Conservation (phyloP, 495 filamentous ascomycete genomes). For the Aspergillus funiculosus region DNA sequence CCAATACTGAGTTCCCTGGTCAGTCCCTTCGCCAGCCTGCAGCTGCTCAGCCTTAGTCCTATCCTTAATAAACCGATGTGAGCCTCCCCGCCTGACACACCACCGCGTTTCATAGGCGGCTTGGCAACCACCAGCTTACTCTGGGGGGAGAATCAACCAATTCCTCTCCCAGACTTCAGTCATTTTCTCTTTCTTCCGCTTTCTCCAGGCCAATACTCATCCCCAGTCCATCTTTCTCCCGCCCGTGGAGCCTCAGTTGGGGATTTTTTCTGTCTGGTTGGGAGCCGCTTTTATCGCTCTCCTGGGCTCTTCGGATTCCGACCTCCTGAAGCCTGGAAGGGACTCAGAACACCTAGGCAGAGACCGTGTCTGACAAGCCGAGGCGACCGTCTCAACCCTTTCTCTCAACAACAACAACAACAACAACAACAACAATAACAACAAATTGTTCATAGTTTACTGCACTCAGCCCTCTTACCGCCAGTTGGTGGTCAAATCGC, state of each 20-base stretch:
- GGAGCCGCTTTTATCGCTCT: constrained; percentile 5
- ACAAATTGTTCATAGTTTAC: neutral
- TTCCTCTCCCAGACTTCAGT: neutral
- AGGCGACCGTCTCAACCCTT: constrained; percentile 5
- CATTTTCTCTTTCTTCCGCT: neutral
- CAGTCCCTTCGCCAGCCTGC: constrained; percentile 16
- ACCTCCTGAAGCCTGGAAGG: constrained; percentile 16
- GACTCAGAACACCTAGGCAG: constrained; percentile 1
- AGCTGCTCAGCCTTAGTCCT: constrained; percentile 20
- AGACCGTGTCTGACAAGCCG: neutral
- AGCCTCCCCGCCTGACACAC: constrained; percentile 18
- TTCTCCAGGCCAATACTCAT: constrained; percentile 5
- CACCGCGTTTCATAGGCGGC: constrained; percentile 20
- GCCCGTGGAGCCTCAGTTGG: constrained; percentile 5
- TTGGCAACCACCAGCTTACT: constrained; percentile 15
- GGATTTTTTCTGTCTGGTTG: constrained; percentile 13
- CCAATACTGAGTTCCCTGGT: neutral
- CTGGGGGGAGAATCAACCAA: constrained; percentile 7
- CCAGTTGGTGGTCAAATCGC: constrained; percentile 34
- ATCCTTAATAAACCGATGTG: constrained; percentile 16
- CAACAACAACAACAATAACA: neutral
- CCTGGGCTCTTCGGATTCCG: constrained; percentile 8
- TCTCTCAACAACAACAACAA: neutral
- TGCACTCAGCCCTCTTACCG: constrained; percentile 11
- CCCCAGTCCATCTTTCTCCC: constrained; percentile 1